Evolutionary conservation across 345 rosid genomes (phyloP).

Genomic region (Populus ilicifolia): DNA sequence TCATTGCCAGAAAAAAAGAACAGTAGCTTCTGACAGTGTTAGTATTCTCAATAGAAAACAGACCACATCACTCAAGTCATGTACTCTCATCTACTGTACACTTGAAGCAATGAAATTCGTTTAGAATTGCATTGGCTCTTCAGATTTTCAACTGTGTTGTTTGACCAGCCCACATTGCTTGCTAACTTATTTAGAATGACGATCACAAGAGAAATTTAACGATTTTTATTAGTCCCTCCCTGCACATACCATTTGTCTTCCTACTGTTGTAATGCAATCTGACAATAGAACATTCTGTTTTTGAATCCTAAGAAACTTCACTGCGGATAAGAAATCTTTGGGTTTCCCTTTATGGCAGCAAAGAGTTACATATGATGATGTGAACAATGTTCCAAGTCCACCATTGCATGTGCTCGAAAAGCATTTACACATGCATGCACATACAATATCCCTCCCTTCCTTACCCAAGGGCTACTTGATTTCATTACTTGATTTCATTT

Average conservation of each 20-base stretch:
- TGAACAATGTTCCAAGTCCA: background rate
- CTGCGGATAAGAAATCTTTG: background rate
- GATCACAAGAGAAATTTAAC: background rate
- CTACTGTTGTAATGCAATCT: background rate
- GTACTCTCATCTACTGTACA: background rate
- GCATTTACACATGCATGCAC: background rate
- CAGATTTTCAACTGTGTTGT: background rate
- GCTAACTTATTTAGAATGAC: background rate
- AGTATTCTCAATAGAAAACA: background rate
- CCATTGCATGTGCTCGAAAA: slow-evolving; percentile 2
- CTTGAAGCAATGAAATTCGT: background rate
- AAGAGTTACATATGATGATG: background rate
- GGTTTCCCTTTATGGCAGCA: background rate
- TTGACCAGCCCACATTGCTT: background rate
- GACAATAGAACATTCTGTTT: background rate
- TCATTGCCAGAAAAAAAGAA: background rate
- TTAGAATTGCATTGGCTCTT: background rate
- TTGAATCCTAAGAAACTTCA: background rate
- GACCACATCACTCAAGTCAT: background rate
- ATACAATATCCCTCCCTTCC: background rate
- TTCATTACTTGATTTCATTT: slow-evolving; percentile 15
- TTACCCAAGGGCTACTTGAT: background rate
- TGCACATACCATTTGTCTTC: background rate
- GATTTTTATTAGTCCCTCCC: background rate
- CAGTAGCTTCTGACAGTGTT: background rate